Evolutionary conservation across 805 yeast genomes (phyloP), one percentile per base, ranked within the genome.

Genomic region (Zygotorulaspora florentina): DNA sequence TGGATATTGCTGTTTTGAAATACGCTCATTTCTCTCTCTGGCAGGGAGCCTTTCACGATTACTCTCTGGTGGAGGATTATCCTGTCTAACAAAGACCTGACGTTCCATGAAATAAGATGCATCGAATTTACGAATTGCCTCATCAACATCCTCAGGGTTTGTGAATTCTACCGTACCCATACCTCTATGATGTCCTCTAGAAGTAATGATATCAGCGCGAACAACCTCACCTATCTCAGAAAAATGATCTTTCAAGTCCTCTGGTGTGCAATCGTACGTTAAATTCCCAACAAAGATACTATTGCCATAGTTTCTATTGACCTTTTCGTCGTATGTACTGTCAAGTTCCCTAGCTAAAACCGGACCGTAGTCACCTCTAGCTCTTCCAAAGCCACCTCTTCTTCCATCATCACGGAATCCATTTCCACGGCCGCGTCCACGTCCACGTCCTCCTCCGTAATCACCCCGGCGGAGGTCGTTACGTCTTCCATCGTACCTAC

Each of bases 151-250:
- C 13, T 76, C 82, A 47, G 73, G 73, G 44, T 71, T 70, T n/a
- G 79, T 70, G 58, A 83, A 89, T 65, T 88, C 96, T 38, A 89
- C 96, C 18, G 95, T 86, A 23, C 89, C 90, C 90, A 83, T 84
- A 51, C 95, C 95, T 67, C 90, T 74, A 60, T 87, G 82, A 58
- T 84, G 83, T 47, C 93, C 91, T 54, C 83, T 78, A 47, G 77
- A 74, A 2, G 82, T 80, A 35, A 87, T 83, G 44, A 89, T 81
- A 63, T 87, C 96, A 2, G 96, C 95, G 50, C 85, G 76, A 16
- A 81, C 73, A 43, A 89, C 83, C 18, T 72, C 75, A 35, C 88
- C 88, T 36, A 75, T 76, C 29, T 66, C 68, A 13, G 72, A 67
- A 63, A 84, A 84, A 52, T 77, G 72, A 18, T 73, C 81, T 56